Evolutionary conservation across 2,329 filamentous ascomycete species (phyloP), one percentile per base, ranked within the genome.

Genomic region (Exophiala sp.): DNA sequence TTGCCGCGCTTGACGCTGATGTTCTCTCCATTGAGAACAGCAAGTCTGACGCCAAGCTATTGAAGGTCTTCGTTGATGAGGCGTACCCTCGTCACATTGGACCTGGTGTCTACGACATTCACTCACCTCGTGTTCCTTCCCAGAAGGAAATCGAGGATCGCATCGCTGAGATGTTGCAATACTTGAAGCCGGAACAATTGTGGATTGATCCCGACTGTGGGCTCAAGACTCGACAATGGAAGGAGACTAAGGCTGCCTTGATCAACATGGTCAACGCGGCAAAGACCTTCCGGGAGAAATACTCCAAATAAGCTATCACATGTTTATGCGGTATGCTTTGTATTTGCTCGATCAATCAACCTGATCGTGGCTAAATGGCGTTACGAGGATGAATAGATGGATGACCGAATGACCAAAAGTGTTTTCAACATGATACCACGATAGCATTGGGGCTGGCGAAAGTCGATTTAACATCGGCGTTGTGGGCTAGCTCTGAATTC

Each of bases 181-280:
- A 90, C 83, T 88, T 97, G 77, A 92, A 91, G 83, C 91, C 91
- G 56, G 91, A 96, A 71, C 94, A 99, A 84, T 89, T 99, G 73
- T 99, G 94, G 94, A 89, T 97, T 79, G 92, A 99, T 83, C 94
- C 94, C 65, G 94, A 99, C 81, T 99, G 94, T 72, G 94, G 94
- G 81, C 86, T 99, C 58, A 99, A 99, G 90, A 99, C 94, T 66
- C 89, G 94, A 68, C 88, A 95, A 81, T 97, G 94, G 92, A 85
- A 88, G 76, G 92, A 99, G 86, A 96, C 91, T 76, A 97, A 96
- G 87, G 90, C 90, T 71, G 89, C 92, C 55, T 80, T 99, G 71
- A 79, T 79, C 79, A 96, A 96, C 86, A 88, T 99, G 90, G 92
- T 99, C 77, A 91, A 92, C 74, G 94, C 94, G 55, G 92, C 94